Evolutionary conservation across 73 alveolate genomes (phyloP), one percentile per base, ranked within the genome.

Genomic region (Uronychia setigera): DNA sequence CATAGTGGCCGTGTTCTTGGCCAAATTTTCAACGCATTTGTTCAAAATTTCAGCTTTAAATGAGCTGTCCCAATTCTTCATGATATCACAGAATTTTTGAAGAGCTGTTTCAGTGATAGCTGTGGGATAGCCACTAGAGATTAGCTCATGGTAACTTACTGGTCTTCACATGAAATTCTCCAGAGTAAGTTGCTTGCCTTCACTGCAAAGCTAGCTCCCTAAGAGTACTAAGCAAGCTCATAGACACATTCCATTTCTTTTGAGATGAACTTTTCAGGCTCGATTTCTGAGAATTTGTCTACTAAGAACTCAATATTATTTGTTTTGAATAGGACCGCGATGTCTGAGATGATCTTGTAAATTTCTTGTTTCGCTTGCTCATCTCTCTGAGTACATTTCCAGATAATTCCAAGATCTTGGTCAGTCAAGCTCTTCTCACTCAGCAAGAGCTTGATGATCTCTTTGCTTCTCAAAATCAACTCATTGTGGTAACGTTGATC

Each of bases 401-500:
- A 94, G 0, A 94, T 87, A 1, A 74, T 32, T 58, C 89, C 90
- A 25, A 94, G 81, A 30, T 93, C 90, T 9, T 74, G 29, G 77
- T 84, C 89, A 0, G 84, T 81, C 0, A 94, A 59, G 80, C 80
- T 82, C 60, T 84, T 90, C 34, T 88, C 95, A 46, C 90, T 83
- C 0, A 92, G 31, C 59, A 88, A 74, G 83, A 94, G 88, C 79
- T 82, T 89, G 78, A 94, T 84, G 59, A 94, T 60, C 58, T 94
- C 98, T 32, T 85, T 88, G n/a, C 93, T 33, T 46, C 97, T 88
- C 58, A 92, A 77, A 19, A 94, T 92, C n/a, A 94, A 88, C 77
- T 94, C 87, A 57, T 80, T 85, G 80, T 94, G 96, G 28, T 89
- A 89, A 33, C 67, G 67, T 19, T 80, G 32, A 0, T 83, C 88